A percentile compares a stretch with the other conserved stretches of the same genome.
Conservation (phyloP, 2,329 filamentous ascomycete species). For the Bertia moriformis region DNA sequence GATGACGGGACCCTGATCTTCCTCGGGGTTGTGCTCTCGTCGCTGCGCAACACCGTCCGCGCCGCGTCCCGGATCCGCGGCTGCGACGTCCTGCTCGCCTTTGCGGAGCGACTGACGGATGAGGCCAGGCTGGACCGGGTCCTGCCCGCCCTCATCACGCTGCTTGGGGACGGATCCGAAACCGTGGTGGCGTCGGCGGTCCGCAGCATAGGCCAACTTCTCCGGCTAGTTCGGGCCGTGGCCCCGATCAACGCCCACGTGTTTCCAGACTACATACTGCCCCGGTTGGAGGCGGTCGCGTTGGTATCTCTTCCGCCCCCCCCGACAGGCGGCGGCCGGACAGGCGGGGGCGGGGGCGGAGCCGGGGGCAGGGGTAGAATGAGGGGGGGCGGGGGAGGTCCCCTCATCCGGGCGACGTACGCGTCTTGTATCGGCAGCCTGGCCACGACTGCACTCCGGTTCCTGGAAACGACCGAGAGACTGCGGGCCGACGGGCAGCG, state of each 20-base stretch:
- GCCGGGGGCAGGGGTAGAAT: no score
- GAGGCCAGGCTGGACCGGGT: conserved; percentile 92
- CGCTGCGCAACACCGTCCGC: conserved; percentile 75
- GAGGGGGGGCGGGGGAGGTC: conserved; percentile 33
- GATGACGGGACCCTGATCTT: conserved; percentile 92
- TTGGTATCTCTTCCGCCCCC: conserved; percentile 21
- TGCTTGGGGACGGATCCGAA: conserved; percentile 71
- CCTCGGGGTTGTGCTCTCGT: conserved; percentile 74
- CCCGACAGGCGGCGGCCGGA: conserved; percentile 18
- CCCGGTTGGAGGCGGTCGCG: conserved; percentile 41
- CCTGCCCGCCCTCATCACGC: conserved; percentile 71
- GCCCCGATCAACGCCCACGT: conserved; percentile 63
- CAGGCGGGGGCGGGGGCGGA: no score
- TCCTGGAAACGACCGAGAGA: conserved; percentile 82
- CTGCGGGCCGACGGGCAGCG: conserved; percentile 70
- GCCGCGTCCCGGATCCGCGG: conserved; percentile 76
- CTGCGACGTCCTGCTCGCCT: conserved; percentile 81
- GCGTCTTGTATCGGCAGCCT: conserved; percentile 82
- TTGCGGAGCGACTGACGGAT: conserved; percentile 80
- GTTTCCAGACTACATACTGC: conserved; percentile 54
- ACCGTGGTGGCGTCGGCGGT: conserved; percentile 75
- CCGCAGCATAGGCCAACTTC: conserved; percentile 72
- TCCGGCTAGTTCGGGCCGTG: conserved; percentile 76
- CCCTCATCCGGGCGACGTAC: conserved; percentile 76
- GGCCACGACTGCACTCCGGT: conserved; percentile 69